phyloP scores from a whole-genome alignment of 306 rosid species.

The Pyrus pyrifolia region DNA sequence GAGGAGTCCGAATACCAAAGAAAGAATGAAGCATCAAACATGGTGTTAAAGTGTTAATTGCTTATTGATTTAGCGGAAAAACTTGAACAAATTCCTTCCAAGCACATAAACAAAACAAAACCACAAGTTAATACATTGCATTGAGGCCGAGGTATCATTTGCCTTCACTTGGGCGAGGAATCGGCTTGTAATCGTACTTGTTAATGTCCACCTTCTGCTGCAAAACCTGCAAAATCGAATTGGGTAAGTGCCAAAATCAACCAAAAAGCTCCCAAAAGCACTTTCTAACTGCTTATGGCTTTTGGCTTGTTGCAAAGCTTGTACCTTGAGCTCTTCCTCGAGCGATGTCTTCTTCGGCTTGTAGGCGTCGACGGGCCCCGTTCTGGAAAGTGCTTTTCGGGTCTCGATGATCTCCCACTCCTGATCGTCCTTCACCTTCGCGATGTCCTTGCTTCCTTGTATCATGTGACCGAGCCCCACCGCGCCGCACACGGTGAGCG shows the following conservation, averaged over 20 bases:
- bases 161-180: conserved; percentile 61
- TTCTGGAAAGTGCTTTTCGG: conserved; percentile 65
- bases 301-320: not conserved
- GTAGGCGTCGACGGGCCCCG: conserved; percentile 64
- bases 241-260: not conserved
- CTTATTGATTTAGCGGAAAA: too few relatives aligned
- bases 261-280: not conserved
- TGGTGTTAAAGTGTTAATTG: too few relatives aligned
- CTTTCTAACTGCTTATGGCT: not conserved
- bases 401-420: conserved; percentile 86
- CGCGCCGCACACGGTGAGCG: conserved; percentile 75
- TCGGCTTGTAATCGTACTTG: conserved; percentile 62
- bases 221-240: conserved; percentile 34
- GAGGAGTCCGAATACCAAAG: too few relatives aligned
- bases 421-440: conserved; percentile 79
- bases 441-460: conserved; percentile 87
- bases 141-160: not conserved
- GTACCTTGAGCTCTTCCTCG: conserved; percentile 73
- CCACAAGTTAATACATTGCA: not conserved
- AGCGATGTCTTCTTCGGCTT: conserved; percentile 62
- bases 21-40: too few relatives aligned
- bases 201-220: conserved; percentile 71
- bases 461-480: conserved; percentile 82
- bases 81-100: too few relatives aligned
- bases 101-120: too few relatives aligned